Conservation (phyloP, 2,329 filamentous ascomycete genomes). For the Knufia fluminis region DNA sequence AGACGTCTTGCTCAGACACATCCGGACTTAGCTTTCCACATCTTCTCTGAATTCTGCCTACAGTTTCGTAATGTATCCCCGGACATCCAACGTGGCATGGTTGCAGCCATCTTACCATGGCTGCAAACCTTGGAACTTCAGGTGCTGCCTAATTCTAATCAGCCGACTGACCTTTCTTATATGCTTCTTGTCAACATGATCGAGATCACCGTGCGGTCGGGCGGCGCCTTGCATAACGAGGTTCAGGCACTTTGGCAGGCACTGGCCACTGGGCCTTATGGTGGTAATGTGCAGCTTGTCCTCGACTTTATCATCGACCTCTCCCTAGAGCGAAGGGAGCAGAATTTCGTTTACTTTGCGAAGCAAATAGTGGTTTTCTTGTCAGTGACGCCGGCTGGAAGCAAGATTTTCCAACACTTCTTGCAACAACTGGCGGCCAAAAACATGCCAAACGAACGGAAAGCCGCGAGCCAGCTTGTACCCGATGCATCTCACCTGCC, state of each 20-base stretch:
- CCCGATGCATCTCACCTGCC: conserved; percentile 59
- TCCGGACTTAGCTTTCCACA: conserved; percentile 77
- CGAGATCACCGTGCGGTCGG: conserved; percentile 90
- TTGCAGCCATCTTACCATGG: conserved; percentile 91
- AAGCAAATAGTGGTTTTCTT: conserved; percentile 98
- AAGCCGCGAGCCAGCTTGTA: conserved; percentile 56
- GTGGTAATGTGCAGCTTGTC: conserved; percentile 86
- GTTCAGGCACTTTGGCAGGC: conserved; percentile 97
- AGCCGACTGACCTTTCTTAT: conserved; percentile 83
- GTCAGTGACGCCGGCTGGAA: conserved; percentile 73
- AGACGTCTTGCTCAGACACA: conserved; percentile 82
- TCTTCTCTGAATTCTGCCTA: conserved; percentile 90
- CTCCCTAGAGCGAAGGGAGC: conserved; percentile 85
- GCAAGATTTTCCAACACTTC: conserved; percentile 89
- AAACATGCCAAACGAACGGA: conserved; percentile 92
- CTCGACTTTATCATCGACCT: conserved; percentile 93
- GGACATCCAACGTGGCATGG: conserved; percentile 81
- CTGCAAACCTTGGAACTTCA: conserved; percentile 89
- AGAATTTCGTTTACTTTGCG: conserved; percentile 95
- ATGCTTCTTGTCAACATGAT: conserved; percentile 90
- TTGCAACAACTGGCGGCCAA: conserved; percentile 85
- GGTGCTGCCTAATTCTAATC: conserved; percentile 73
- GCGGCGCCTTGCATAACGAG: conserved; percentile 82
- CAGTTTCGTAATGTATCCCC: conserved; percentile 84
- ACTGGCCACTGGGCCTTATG: conserved; percentile 82